Evolutionary conservation across 1,139 yeast species (phyloP), one percentile per base, ranked within the genome.

Genomic region (Yamadazyma buinensis): DNA sequence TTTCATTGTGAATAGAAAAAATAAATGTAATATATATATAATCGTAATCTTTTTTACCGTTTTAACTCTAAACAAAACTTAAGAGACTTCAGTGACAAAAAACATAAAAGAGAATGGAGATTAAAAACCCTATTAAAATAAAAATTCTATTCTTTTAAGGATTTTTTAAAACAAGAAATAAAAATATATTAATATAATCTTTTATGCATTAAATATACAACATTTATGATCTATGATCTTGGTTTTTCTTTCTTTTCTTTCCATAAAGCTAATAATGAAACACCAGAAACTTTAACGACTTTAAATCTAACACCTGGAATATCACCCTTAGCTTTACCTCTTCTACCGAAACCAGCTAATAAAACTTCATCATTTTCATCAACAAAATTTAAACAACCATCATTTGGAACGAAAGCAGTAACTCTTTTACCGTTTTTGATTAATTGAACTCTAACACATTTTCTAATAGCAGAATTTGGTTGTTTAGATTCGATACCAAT

Each of bases 301-400:
- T 92, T 92, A 87, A 92, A 92, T 84, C 98, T 90, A 70, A 92
- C 98, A 86, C 98, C 98, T 75, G 98, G 98, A 68, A 92, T 90
- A 88, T 92, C 98, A 84, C 99, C 98, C 95, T 94, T 94, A 72
- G 99, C 98, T 84, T 92, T 92, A 81, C 99, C 99, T 84, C 95
- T 92, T 80, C 98, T 88, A 86, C 99, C 99, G 87, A 94, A 94
- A 82, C 99, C 99, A 63, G 99, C 97, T 62, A 92, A 80, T 66
- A 92, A 80, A 61, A 92, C 98, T 76, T 92, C 97, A 78, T 92
- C 97, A 81, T 92, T 92, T 80, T 92, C 97, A 69, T 92, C 98
- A 62, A 92, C 97, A 61, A 84, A 92, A 92, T 92, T 92, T 74
- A 90, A 79, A 84, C 98, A 94, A 90, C 99, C 99, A 77, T 94